Base-by-base conservation (phyloP, 2,329 filamentous ascomycete species). In the Coniochaeta sp. region DNA sequence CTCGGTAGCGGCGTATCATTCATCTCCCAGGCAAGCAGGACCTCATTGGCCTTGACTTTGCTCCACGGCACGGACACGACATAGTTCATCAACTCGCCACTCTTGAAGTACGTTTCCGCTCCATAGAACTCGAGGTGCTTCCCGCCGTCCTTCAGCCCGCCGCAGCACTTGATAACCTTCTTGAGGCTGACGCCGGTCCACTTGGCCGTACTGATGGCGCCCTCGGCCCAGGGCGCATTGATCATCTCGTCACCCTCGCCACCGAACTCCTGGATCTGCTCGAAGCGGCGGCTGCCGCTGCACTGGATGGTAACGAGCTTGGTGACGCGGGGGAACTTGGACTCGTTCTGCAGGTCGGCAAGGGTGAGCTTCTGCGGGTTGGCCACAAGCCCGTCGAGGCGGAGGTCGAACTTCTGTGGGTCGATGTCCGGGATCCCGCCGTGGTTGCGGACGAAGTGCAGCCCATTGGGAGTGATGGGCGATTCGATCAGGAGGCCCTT, bases 61-160 rank as follows among this genome's bases (percentile, higher is more conserved):
- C 77, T 75, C 71, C 76, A 84, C 0, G 86, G 85, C 0, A 88
- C 81, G 13, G 75, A 81, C 47, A 87, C 82, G 18, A 78, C 71
- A 58, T 88, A 89, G 64, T 89, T 89, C 68, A 78, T 79, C 0
- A 77, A 73, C 42, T 85, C 68, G n/a, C 77, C 74, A 48, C 82
- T 79, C 64, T 89, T 89, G 71, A 89, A 85, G 60, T 89, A 89
- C 0, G 83, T 86, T 52, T 89, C 86, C 1, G 82, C 84, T 0
- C 86, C 86, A 52, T 80, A 82, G 48, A 89, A 76, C 57, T 89
- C 85, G 12, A 89, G 64, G 56, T 89, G 83, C 53, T 81, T 77
- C 0, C 72, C 82, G 1, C 71, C 69, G 10, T 69, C 68, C 18
- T 54, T 56, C 2, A 87, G 66, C 0, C 85, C 85, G 2, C 85